Base-by-base conservation (phyloP, 2,329 filamentous ascomycete genomes). In the Lomentospora prolificans region DNA sequence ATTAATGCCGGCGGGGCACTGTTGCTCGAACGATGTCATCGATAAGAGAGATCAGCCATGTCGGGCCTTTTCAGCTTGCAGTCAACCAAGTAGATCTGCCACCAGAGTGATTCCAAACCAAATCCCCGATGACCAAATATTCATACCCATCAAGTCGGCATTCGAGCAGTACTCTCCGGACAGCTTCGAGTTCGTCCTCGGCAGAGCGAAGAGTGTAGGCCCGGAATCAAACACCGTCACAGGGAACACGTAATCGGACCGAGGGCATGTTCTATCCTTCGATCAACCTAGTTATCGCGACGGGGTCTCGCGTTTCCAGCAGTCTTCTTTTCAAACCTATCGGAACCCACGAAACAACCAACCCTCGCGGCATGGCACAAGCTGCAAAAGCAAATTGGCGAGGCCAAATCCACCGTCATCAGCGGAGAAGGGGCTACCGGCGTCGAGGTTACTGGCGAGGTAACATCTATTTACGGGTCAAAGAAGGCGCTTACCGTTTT, bases 281-380 rank as follows among this genome's bases (percentile, higher is more conserved):
- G 73, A 79, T 62, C 73, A 80, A 25, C n/a, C 69, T 82, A 6
- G 70, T 82, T 30, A 64, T 81, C 39, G 77, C 78, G 2, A 81
- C 79, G 0, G 79, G 79, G 12, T 69, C 78, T n/a, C 71, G 72
- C 28, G 62, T 69, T 30, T 62, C 68, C n/a, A 67, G 62, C 53
- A 60, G 62, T 22, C 61, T 74, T 25, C 76, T 77, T 1, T 76
- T 78, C 65, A 81, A 81, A 61, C 69, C 68, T 24, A 60, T 70
- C 30, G 75, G 72, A 58, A 70, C 68, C 12, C 69, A 76, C 61
- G 71, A 77, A 58, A 68, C 73, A 30, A 70, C 71, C 2, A 53
- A n/a, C n/a, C n/a, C n/a, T 69, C 3, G 62, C 64, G 1, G 63
- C 67, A 9, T 67, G 79, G 56, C 62, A 69, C 28, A 53, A 61